A percentile compares a stretch with the other conserved stretches of the same genome.
phyloP scores from a whole-genome alignment of 257 asterid genomes.

The Nicotiana knightiana region DNA sequence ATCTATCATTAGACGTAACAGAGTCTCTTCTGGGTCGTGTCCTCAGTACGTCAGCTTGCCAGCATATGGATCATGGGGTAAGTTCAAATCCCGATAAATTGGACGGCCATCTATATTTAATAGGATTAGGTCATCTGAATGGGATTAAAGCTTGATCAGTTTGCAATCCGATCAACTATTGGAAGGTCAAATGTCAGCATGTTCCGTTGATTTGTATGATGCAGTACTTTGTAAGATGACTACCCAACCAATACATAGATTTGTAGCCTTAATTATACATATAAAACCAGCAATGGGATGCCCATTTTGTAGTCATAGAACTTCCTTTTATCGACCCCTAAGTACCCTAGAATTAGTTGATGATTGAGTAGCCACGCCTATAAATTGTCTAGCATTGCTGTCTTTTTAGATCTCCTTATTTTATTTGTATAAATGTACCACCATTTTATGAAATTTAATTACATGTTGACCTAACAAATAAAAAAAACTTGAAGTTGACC shows the following conservation, averaged over 20 bases:
- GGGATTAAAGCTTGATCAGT: not conserved
- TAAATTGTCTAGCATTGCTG: not conserved
- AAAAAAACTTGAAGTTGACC: not conserved
- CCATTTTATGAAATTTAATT: not conserved
- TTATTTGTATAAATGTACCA: not conserved
- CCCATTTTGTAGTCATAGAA: not conserved
- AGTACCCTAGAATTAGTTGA: not conserved
- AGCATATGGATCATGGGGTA: slow-evolving; percentile 37
- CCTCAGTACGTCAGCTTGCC: slow-evolving; percentile 78
- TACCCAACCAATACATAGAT: not conserved
- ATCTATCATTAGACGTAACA: slow-evolving; percentile 33
- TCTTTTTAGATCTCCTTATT: not conserved
- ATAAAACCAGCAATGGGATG: not conserved
- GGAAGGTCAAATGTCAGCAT: not conserved
- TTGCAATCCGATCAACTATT: not conserved
- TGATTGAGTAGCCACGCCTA: not conserved
- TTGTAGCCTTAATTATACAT: not conserved
- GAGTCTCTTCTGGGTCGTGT: slow-evolving; percentile 40
- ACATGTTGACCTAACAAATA: not conserved
- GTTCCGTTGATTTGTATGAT: not conserved
- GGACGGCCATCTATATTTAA: not conserved
- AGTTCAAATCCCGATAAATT: slow-evolving; percentile 17
- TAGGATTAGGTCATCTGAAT: not conserved
- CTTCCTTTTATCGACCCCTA: not conserved
- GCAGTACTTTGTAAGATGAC: not conserved